Conservation (phyloP, 2,329 filamentous ascomycete species). For the Colletotrichum acutatum region DNA sequence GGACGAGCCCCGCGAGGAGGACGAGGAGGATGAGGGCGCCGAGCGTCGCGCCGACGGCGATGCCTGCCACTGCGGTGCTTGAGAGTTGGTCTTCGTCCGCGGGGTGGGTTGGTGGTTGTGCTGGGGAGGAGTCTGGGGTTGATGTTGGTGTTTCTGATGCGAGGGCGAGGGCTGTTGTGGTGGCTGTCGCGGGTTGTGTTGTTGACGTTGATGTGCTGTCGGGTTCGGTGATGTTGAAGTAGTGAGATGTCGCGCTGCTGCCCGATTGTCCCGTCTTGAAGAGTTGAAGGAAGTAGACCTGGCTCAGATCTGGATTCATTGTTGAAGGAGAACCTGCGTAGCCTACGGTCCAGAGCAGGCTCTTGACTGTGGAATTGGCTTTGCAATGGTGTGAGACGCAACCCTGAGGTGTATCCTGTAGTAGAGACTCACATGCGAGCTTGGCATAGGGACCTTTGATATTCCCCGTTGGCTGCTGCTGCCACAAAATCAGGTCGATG, state of each 20-base stretch:
- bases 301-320: neutral
- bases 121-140: neutral
- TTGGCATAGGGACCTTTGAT: neutral
- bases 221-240: constrained; percentile 7
- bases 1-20: neutral
- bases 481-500: neutral
- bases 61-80: neutral
- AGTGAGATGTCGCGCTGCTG: neutral
- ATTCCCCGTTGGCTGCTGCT: neutral
- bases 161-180: neutral
- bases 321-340: neutral
- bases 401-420: neutral
- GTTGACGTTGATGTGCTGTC: neutral
- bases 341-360: neutral
- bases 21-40: neutral
- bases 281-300: constrained; percentile 4
- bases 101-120: neutral
- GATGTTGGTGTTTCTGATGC: neutral
- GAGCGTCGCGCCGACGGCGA: neutral
- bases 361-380: neutral
- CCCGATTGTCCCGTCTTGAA: neutral
- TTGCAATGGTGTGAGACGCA: neutral
- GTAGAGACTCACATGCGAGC: neutral
- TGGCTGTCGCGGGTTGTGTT: neutral
- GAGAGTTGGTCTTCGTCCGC: neutral